Evolutionary conservation across 192 early-diverging fungal genomes (phyloP).

Genomic region (Coemansia reversa): DNA sequence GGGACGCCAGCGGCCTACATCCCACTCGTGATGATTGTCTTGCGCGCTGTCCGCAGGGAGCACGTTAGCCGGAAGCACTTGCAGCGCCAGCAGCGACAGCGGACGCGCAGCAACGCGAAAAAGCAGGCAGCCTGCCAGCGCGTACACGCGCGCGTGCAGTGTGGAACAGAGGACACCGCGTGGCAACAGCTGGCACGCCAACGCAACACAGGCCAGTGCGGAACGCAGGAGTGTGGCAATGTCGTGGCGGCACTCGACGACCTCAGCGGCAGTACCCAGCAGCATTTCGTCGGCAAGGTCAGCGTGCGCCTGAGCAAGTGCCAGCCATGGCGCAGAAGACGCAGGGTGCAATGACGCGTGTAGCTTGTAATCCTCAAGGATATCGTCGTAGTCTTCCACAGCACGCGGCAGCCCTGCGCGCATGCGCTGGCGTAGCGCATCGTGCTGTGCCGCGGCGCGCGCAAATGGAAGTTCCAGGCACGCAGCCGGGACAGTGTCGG

Average conservation of each 20-base stretch:
- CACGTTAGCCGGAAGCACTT: constrained; percentile 36
- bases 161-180: neutral
- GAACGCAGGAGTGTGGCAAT: constrained; percentile 42
- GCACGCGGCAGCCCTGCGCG: constrained; percentile 38
- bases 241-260: constrained; percentile 22
- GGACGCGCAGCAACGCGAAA: constrained; percentile 39
- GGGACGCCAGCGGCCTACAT: constrained; percentile 31
- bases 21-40: constrained; percentile 30
- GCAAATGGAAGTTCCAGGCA: constrained; percentile 38
- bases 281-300: constrained; percentile 49
- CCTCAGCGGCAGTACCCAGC: constrained; percentile 42
- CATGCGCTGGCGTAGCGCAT: constrained; percentile 41
- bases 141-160: constrained; percentile 22
- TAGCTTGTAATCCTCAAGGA: constrained; percentile 49
- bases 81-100: constrained; percentile 30
- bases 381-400: constrained; percentile 45
- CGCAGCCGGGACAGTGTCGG: constrained; percentile 9
- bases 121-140: constrained; percentile 27
- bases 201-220: constrained; percentile 36
- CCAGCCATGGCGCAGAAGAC: constrained; percentile 36
- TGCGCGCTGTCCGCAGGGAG: constrained; percentile 23
- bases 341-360: constrained; percentile 34
- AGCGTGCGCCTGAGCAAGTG: constrained; percentile 38
- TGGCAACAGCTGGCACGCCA: constrained; percentile 31
- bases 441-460: constrained; percentile 41